A percentile compares a stretch with the other conserved stretches of the same genome.
These are phyloP conservation scores for Sophora flavescens DNA, from an alignment of 306 rosid genomes.

Conservation along the genomic window DNA sequence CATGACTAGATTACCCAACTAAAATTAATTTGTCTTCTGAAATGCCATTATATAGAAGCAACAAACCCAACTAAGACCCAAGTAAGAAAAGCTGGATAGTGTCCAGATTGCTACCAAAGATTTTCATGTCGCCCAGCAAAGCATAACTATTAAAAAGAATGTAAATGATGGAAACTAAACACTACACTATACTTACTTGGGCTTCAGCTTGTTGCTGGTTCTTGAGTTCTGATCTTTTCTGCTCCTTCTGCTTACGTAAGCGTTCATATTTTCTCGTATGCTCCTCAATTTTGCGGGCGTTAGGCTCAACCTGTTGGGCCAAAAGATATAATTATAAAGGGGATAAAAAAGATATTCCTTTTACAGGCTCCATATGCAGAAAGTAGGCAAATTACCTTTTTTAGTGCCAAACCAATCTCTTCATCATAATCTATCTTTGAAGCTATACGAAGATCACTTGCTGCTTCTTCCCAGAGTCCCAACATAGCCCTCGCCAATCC, in stretches of 20 bases:
- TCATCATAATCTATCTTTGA: slow-evolving; percentile 82
- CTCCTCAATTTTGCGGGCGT: slow-evolving; percentile 76
- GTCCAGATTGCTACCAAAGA: background rate
- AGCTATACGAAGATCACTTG: slow-evolving; percentile 75
- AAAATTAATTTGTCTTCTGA: slow-evolving; percentile 23
- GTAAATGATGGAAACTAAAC: slow-evolving; percentile 31
- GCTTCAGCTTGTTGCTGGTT: slow-evolving; percentile 61
- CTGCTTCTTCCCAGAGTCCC: slow-evolving; percentile 84
- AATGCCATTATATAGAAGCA: slow-evolving; percentile 12
- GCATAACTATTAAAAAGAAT: slow-evolving; percentile 3
- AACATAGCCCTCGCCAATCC: slow-evolving; percentile 84
- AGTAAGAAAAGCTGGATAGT: slow-evolving; percentile 1
- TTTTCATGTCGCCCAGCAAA: background rate
- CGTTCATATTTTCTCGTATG: slow-evolving; percentile 79
- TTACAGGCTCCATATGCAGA: slow-evolving; percentile 14
- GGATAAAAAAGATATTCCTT: background rate
- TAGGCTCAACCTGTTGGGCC: slow-evolving; percentile 72
- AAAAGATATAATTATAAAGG: slow-evolving; percentile 34
- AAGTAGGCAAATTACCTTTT: slow-evolving; percentile 57
- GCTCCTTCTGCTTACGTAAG: slow-evolving; percentile 64
- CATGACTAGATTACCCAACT: slow-evolving; percentile 19
- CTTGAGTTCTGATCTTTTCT: slow-evolving; percentile 61
- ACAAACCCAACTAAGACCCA: background rate
- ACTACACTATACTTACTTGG: slow-evolving; percentile 49
- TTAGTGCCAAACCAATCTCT: slow-evolving; percentile 72